Conservation (phyloP, 768 basidiomycete species). For the Leccinellum rugosiceps region DNA sequence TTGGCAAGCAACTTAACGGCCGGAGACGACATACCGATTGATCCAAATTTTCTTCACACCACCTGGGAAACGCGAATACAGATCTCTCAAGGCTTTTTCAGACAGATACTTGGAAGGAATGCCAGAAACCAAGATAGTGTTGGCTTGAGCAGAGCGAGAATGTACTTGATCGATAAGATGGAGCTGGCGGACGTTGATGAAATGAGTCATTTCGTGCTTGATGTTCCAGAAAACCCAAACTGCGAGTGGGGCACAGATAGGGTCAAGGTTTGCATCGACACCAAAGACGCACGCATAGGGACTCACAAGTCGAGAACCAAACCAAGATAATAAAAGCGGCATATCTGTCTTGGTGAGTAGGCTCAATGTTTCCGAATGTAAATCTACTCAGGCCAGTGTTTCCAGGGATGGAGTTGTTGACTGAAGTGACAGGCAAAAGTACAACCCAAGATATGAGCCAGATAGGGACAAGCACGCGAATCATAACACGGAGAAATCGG, state of each 20-base stretch:
- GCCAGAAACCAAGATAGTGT: slow-evolving; percentile 87
- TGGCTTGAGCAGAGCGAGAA: slow-evolving; percentile 78
- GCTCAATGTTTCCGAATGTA: slow-evolving; percentile 75
- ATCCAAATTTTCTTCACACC: slow-evolving; percentile 92
- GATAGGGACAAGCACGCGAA: slow-evolving; percentile 79
- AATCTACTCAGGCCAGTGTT: slow-evolving; percentile 64
- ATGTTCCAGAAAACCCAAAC: slow-evolving; percentile 88
- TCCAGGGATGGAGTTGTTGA: slow-evolving; percentile 43
- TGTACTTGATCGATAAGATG: slow-evolving; percentile 76
- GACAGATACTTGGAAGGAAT: slow-evolving; percentile 79
- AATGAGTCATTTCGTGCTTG: slow-evolving; percentile 74
- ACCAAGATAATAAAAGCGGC: slow-evolving; percentile 76
- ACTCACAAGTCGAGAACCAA: slow-evolving; percentile 76
- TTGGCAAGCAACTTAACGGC: neutral
- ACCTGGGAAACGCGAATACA: slow-evolving; percentile 85
- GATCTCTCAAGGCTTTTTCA: slow-evolving; percentile 56
- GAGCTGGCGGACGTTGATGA: slow-evolving; percentile 74
- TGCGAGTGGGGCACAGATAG: slow-evolving; percentile 24
- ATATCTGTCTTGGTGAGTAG: slow-evolving; percentile 52
- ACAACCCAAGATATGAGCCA: slow-evolving; percentile 89
- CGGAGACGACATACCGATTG: slow-evolving; percentile 53
- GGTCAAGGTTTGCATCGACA: neutral
- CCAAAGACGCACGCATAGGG: neutral
- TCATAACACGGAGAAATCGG: slow-evolving; percentile 83
- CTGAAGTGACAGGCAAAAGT: slow-evolving; percentile 72